These are phyloP conservation scores for Brettanomyces sp. DNA, from an alignment of 805 yeast genomes.

Conservation along the genomic window DNA sequence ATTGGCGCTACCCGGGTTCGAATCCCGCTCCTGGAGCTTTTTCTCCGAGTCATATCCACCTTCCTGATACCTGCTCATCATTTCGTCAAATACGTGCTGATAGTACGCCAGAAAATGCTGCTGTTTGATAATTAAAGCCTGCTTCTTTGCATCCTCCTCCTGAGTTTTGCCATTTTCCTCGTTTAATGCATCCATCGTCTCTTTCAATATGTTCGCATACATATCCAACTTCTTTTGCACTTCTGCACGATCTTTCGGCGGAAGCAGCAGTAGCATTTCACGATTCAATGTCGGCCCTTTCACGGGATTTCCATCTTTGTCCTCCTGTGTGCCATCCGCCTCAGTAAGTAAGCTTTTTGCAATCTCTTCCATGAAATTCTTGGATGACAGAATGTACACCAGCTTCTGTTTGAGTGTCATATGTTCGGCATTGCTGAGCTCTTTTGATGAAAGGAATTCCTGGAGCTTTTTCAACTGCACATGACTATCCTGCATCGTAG, in stretches of 20 bases:
- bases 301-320: not conserved
- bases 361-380: conserved; percentile 7
- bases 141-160: conserved; percentile 3
- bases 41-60: not conserved
- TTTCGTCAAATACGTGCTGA: not conserved
- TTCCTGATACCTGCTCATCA: not conserved
- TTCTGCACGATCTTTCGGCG: conserved; percentile 4
- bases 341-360: conserved; percentile 1
- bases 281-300: not conserved
- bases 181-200: conserved; percentile 11
- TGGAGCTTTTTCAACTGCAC: conserved; percentile 5
- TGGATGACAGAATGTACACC: conserved; percentile 10
- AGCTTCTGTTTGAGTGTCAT: conserved; percentile 13
- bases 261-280: not conserved
- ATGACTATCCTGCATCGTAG: not conserved
- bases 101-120: not conserved
- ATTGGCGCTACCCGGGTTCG: not conserved
- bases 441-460: conserved; percentile 3
- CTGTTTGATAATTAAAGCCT: not conserved
- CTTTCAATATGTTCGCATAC: conserved; percentile 13
- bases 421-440: conserved; percentile 3
- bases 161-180: not conserved
- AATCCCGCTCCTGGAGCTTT: not conserved
- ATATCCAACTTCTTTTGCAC: conserved; percentile 11
- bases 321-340: not conserved